phyloP scores from a whole-genome alignment of 164 flowering plant species.

The Stephania japonica region DNA sequence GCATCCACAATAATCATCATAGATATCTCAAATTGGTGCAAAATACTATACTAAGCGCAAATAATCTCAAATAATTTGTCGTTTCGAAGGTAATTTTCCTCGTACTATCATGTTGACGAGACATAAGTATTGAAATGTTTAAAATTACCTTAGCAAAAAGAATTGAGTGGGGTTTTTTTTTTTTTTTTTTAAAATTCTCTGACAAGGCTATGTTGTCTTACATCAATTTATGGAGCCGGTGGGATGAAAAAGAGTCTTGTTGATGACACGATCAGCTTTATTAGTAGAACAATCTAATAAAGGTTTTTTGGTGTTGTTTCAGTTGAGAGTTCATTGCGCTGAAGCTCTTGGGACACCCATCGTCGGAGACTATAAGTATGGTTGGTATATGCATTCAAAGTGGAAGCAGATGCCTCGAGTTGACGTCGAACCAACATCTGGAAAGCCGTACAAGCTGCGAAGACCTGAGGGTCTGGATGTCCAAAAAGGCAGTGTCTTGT shows the following conservation, averaged over 20 bases:
- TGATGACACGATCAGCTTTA: not conserved
- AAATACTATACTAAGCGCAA: not conserved
- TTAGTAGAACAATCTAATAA: not conserved
- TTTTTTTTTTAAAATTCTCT: no score
- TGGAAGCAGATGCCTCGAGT: constrained; percentile 84
- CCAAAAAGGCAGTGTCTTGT: constrained; percentile 88
- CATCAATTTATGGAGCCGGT: no score
- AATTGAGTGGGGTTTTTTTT: no score
- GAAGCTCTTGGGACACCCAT: constrained; percentile 90
- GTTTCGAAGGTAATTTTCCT: no score
- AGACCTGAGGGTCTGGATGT: constrained; percentile 75
- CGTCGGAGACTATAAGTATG: constrained; percentile 87
- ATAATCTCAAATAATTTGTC: not conserved
- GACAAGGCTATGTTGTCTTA: no score
- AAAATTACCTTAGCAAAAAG: not conserved
- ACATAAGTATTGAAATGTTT: not conserved
- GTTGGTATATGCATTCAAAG: constrained; percentile 70
- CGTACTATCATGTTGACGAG: not conserved
- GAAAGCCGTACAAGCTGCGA: constrained; percentile 67
- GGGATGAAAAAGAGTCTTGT: not conserved
- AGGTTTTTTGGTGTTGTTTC: constrained; percentile 5
- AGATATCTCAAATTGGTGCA: not conserved
- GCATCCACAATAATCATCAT: not conserved
- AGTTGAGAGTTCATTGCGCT: constrained; percentile 95
- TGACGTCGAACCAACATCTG: constrained; percentile 62